Conservation (phyloP, 192 early-diverging fungal genomes). For the Paraglomus occultum region DNA sequence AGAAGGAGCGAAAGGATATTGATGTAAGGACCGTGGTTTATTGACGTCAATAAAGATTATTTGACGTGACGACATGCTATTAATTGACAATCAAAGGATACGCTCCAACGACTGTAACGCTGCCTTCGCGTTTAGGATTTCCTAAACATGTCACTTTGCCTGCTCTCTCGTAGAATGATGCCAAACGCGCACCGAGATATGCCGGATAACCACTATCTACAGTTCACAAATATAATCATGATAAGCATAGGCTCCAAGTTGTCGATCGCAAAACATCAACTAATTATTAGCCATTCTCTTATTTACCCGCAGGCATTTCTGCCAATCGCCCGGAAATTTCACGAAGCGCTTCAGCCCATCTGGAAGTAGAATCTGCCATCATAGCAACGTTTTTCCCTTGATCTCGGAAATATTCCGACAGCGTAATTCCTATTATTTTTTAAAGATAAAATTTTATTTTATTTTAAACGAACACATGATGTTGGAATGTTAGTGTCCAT, state of each 20-base stretch:
- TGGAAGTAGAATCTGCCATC: slow-evolving; percentile 99
- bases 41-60: not conserved
- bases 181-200: slow-evolving; percentile 97
- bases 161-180: slow-evolving; percentile 99
- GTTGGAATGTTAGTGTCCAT: too few relatives aligned
- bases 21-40: not conserved
- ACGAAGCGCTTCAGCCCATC: slow-evolving; percentile 99
- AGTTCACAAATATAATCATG: not conserved
- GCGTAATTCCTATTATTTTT: slow-evolving; percentile 65
- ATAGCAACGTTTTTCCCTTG: slow-evolving; percentile 99
- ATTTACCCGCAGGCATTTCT: slow-evolving; percentile 94
- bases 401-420: slow-evolving; percentile 99
- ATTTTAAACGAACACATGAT: too few relatives aligned
- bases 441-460: not conserved
- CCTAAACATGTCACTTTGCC: slow-evolving; percentile 97
- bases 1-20: not conserved
- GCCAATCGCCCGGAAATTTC: slow-evolving; percentile 99
- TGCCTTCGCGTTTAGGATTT: slow-evolving; percentile 88
- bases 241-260: not conserved
- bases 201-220: slow-evolving; percentile 95
- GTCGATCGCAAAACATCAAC: not conserved
- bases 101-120: slow-evolving; percentile 97
- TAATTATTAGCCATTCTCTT: not conserved
- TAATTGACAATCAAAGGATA: slow-evolving; percentile 36
- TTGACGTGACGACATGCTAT: not conserved